Percentiles rank a stretch among this genome's conserved stretches.
Conservation (phyloP, 257 asterid species). For the Solanum bulbocastanum region DNA sequence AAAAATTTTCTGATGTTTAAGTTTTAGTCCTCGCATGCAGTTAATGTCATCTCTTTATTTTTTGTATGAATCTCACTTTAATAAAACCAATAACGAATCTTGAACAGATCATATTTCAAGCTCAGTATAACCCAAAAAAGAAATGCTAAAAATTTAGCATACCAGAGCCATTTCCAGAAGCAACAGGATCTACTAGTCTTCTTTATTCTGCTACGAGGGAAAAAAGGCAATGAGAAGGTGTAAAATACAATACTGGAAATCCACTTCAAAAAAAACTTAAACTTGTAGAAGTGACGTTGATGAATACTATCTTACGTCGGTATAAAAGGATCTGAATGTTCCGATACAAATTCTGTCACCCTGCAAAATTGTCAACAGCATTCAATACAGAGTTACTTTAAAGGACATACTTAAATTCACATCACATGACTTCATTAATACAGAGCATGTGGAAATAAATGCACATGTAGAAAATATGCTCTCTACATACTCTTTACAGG, state of each 20-base stretch:
- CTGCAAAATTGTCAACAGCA: conserved; percentile 27
- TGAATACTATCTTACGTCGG: conserved; percentile 42
- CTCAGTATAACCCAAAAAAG: neutral
- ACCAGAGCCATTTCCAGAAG: conserved; percentile 80
- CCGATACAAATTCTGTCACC: conserved; percentile 49
- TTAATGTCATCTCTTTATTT: neutral
- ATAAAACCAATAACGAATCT: neutral
- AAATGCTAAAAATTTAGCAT: conserved; percentile 1
- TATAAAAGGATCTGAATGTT: conserved; percentile 60
- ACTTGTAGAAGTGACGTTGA: neutral
- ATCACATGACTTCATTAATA: neutral
- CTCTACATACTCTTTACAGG: conserved; percentile 72
- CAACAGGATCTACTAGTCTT: conserved; percentile 35
- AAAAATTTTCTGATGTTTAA: neutral
- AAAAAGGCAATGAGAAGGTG: neutral
- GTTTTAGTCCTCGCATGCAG: neutral
- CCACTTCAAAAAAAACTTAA: neutral
- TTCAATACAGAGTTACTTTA: neutral
- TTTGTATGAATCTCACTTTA: neutral
- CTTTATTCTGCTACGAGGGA: conserved; percentile 30
- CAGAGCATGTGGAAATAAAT: neutral
- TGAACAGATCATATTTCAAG: neutral
- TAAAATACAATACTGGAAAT: neutral
- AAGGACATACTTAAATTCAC: neutral
- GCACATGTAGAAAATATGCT: neutral